Evolutionary conservation across 805 yeast species (phyloP).

Genomic region (Saturnispora hagleri): DNA sequence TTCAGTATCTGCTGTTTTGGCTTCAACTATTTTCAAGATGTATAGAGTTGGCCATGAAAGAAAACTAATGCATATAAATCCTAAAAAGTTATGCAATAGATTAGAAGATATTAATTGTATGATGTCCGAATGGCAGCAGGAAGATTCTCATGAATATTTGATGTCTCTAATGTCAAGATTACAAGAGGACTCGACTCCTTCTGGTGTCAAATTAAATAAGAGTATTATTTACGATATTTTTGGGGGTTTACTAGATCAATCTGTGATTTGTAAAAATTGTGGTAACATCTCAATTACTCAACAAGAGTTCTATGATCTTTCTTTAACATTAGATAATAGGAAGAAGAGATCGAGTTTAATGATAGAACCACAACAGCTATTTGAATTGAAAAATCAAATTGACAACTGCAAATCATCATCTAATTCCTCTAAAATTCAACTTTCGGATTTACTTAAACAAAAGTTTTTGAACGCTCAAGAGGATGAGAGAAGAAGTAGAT

Average conservation of each 20-base stretch:
- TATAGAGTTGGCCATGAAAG: constrained; percentile 46
- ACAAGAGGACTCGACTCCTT: constrained; percentile 90
- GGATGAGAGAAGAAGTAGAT: constrained; percentile 18
- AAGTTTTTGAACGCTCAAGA: constrained; percentile 23
- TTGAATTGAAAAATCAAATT: constrained; percentile 22
- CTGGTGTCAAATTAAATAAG: constrained; percentile 71
- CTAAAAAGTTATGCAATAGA: constrained; percentile 60
- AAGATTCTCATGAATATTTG: constrained; percentile 94
- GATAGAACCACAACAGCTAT: constrained; percentile 22
- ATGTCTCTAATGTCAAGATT: constrained; percentile 83
- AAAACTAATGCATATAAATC: constrained; percentile 51
- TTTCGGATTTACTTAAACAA: constrained; percentile 24
- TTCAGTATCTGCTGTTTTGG: constrained; percentile 58
- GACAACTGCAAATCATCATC: constrained; percentile 21
- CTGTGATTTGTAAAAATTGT: constrained; percentile 76
- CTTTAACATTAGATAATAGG: constrained; percentile 60
- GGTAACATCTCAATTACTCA: constrained; percentile 75
- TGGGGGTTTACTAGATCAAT: constrained; percentile 83
- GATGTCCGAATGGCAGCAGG: constrained; percentile 98
- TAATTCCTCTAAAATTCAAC: constrained; percentile 16
- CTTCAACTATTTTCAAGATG: constrained; percentile 61
- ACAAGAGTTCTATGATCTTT: constrained; percentile 90
- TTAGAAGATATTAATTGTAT: constrained; percentile 82
- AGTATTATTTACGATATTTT: constrained; percentile 86
- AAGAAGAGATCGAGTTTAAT: constrained; percentile 32